A percentile compares a stretch with the other conserved stretches of the same genome.
phyloP scores from a whole-genome alignment of 768 basidiomycete species.

The Russula olivacea region DNA sequence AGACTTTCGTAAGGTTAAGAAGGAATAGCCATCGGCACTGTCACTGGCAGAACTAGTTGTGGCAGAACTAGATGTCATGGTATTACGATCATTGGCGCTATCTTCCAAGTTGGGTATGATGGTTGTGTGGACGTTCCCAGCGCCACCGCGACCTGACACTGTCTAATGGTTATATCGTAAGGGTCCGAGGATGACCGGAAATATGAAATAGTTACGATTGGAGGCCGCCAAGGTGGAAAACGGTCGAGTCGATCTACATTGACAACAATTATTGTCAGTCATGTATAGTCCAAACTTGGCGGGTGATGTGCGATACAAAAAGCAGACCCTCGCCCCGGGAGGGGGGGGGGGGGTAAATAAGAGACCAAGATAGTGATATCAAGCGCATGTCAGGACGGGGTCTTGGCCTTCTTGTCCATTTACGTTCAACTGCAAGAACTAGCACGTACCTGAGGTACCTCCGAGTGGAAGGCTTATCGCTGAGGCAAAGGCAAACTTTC shows the following conservation, averaged over 20 bases:
- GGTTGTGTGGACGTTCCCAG: constrained; percentile 11
- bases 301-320: neutral
- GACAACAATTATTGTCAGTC: neutral
- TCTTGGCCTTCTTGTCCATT: neutral
- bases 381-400: neutral
- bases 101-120: neutral
- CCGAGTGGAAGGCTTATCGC: neutral
- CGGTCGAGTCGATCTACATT: neutral
- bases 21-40: neutral
- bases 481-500: neutral
- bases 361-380: neutral
- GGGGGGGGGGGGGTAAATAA: neutral
- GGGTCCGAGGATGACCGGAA: neutral
- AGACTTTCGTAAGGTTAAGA: too few relatives aligned
- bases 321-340: neutral
- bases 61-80: too few relatives aligned
- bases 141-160: constrained; percentile 16
- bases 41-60: neutral
- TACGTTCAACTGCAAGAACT: neutral
- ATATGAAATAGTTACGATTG: neutral
- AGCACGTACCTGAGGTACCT: constrained; percentile 2
- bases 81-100: too few relatives aligned
- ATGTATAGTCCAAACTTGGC: neutral
- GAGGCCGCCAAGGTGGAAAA: neutral
- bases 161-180: neutral